Evolutionary conservation across 106 monocot species (phyloP).

Genomic region (Dendrobium chrysotoxum): DNA sequence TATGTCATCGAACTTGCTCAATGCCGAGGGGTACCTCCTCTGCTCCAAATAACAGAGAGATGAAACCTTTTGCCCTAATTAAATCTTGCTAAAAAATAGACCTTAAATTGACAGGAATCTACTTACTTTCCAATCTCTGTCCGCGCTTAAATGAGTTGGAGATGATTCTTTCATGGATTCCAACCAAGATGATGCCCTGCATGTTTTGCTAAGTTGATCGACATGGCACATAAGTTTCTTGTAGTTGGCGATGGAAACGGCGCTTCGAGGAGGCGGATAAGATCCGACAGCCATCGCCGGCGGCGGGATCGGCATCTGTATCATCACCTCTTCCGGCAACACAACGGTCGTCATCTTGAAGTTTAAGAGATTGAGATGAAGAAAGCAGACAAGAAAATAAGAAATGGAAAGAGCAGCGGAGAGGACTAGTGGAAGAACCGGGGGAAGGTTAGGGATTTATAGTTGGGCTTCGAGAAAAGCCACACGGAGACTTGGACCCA

Average conservation of each 20-base stretch:
- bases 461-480: no score
- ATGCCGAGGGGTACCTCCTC: conserved; percentile 49
- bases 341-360: conserved; percentile 10
- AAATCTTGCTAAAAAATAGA: not conserved
- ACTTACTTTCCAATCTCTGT: conserved; percentile 22
- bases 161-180: conserved; percentile 55
- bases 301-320: conserved; percentile 6
- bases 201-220: conserved; percentile 9
- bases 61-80: not conserved
- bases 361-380: no score
- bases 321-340: conserved; percentile 11
- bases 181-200: conserved; percentile 19
- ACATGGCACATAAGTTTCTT: conserved; percentile 21
- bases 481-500: no score
- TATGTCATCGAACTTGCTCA: conserved; percentile 56
- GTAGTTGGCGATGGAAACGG: not conserved
- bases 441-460: no score
- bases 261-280: conserved; percentile 15
- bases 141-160: conserved; percentile 28
- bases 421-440: no score
- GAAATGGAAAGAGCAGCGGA: no score
- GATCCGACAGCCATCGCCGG: conserved; percentile 4
- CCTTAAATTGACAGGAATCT: not conserved
- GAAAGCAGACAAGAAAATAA: no score
- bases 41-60: not conserved